phyloP scores from a whole-genome alignment of 2,329 filamentous ascomycete species.

The Corinectria fuckeliana region DNA sequence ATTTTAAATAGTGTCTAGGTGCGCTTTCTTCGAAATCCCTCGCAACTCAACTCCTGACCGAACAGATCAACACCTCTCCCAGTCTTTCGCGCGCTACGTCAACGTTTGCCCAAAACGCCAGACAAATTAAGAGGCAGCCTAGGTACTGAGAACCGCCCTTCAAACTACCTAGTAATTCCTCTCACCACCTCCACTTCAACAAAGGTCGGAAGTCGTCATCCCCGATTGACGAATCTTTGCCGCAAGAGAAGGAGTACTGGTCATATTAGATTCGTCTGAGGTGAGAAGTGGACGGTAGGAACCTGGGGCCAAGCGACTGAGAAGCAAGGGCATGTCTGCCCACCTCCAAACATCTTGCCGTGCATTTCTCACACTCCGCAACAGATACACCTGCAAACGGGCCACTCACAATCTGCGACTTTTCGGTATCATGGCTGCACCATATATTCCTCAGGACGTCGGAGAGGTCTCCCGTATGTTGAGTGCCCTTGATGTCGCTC shows the following conservation, averaged over 20 bases:
- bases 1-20: neutral
- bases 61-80: no score
- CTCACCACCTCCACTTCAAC: neutral
- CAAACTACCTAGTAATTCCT: neutral
- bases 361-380: constrained; percentile 5
- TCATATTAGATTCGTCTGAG: neutral
- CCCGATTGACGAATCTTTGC: neutral
- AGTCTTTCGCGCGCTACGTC: neutral
- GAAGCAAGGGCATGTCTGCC: neutral
- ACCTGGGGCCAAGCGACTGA: neutral
- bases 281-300: neutral
- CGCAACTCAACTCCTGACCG: neutral
- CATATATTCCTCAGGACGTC: constrained; percentile 73
- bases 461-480: constrained; percentile 72
- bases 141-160: neutral
- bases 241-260: neutral
- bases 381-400: constrained; percentile 1
- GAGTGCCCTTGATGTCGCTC: constrained; percentile 63
- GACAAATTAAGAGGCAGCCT: neutral
- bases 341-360: neutral
- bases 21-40: neutral
- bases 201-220: neutral
- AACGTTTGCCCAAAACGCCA: neutral
- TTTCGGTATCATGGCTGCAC: constrained; percentile 49
- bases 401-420: neutral